Evolutionary conservation across 495 filamentous ascomycete genomes (phyloP), one percentile per base, ranked within the genome.

Genomic region (Thozetella sp.): DNA sequence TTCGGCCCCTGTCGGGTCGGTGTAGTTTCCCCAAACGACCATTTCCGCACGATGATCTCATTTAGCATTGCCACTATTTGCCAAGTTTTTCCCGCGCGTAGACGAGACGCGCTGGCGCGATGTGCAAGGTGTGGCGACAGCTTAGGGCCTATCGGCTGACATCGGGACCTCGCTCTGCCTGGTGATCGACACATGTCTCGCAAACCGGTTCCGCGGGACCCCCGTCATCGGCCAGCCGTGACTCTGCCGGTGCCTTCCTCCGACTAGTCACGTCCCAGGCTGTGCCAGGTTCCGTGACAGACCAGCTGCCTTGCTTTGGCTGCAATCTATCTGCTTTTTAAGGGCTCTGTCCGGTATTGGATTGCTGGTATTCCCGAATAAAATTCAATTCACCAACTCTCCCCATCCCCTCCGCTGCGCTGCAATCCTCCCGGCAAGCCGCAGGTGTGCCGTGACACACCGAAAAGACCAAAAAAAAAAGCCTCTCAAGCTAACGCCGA

Each of bases 111-210:
- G 43, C 9, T 4, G 12, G 30, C 17, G 43, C n/a, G 43, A 48
- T 20, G 43, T 11, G 43, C 43, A 48, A 11, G 43, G n/a, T 48
- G 43, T 48, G 43, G 43, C 43, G n/a, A 48, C 12, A 10, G n/a
- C 3, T 48, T 10, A 4, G 43, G 11, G n/a, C 43, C 43, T 48
- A 48, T 48, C 43, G 43, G 43, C 43, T 48, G 43, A 48, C 43
- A 48, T 48, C 43, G 43, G 43, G 43, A 48, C 43, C 43, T n/a
- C n/a, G n/a, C n/a, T n/a, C n/a, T n/a, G n/a, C n/a, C n/a, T 48
- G 43, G 43, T 48, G 43, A 48, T 48, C 43, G 43, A n/a, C 43
- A 48, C 11, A 48, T 20, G 43, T 48, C 43, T 48, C 43, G n/a
- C n/a, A 48, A 48, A 48, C 43, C 43, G 43, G 43, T 48, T 48